Percentiles rank a stretch among this genome's conserved stretches.
Conservation (phyloP, 2,329 filamentous ascomycete species). For the Chlorencoelia australis region DNA sequence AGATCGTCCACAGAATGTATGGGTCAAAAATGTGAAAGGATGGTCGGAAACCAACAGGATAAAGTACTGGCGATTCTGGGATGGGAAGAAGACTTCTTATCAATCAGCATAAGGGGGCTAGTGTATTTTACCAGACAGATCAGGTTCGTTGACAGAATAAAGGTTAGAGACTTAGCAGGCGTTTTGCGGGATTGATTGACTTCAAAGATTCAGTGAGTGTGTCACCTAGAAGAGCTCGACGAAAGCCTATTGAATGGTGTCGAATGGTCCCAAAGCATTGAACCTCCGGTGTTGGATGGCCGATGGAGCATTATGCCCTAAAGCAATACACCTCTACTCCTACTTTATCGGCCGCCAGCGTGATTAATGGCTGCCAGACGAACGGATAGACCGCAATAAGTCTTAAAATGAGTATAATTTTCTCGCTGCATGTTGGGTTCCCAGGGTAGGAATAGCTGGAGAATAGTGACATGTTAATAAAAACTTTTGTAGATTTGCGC, state of each 20-base stretch:
- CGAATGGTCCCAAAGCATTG: neutral
- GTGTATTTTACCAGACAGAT: neutral
- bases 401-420: no score
- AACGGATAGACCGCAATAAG: no score
- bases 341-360: neutral
- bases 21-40: conserved; percentile 6
- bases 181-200: neutral
- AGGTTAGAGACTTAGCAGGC: neutral
- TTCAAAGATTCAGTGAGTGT: neutral
- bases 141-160: neutral
- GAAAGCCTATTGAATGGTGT: no score
- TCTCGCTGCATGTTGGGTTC: no score
- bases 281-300: neutral
- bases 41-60: conserved; percentile 6
- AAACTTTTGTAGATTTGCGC: no score
- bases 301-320: neutral
- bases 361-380: neutral
- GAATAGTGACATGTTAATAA: no score
- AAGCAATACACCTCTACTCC: no score
- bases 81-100: conserved; percentile 8
- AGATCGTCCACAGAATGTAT: conserved; percentile 9
- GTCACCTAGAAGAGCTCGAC: no score
- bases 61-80: conserved; percentile 6
- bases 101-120: conserved; percentile 2
- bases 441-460: no score